Evolutionary conservation across 768 basidiomycete species (phyloP), one percentile per base, ranked within the genome.

Genomic region (Boletales sp.): DNA sequence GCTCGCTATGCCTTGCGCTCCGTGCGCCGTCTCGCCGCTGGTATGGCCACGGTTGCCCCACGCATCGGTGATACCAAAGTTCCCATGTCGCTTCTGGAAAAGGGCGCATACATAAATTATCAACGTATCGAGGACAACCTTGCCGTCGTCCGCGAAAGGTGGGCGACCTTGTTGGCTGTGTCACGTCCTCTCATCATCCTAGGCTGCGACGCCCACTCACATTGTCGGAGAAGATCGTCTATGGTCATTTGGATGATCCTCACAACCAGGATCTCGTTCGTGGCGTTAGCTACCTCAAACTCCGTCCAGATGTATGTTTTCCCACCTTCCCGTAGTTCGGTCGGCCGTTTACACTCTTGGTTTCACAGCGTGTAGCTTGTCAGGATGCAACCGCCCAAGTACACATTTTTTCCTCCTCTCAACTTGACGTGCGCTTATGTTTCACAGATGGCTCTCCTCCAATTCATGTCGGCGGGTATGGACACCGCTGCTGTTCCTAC

Each of bases 401-500:
- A 55, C 24, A 27, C 32, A 72, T 56, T 52, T 34, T 19, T 55
- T 45, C n/a, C 27, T 53, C 59, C 50, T 60, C 57, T 60, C 53
- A 24, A 32, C 48, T 31, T 31, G 38, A 43, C 43, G 15, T n/a
- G 30, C 15, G 42, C 59, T 68, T 57, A 70, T 62, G 63, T 70
- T 57, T 67, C 50, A 0, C 69, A 98, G 91, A 99, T 99, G 97
- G 97, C 97, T 17, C 82, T 99, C 49, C 81, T 99, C 58, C 97
- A 99, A 79, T 99, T 99, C 83, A 99, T 99, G 97, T 97, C 97
- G 45, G 94, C 97, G 15, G 95, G 95, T 56, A 94, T 99, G 82
- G 91, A 91, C 68, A 95, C 93, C 40, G 92, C 91, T 36, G 95
- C 95, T 40, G 94, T 97, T 56, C 95, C 95, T 31, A 95, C 95